phyloP scores from a whole-genome alignment of 2,329 filamentous ascomycete genomes.

The Venturia aucupariae region DNA sequence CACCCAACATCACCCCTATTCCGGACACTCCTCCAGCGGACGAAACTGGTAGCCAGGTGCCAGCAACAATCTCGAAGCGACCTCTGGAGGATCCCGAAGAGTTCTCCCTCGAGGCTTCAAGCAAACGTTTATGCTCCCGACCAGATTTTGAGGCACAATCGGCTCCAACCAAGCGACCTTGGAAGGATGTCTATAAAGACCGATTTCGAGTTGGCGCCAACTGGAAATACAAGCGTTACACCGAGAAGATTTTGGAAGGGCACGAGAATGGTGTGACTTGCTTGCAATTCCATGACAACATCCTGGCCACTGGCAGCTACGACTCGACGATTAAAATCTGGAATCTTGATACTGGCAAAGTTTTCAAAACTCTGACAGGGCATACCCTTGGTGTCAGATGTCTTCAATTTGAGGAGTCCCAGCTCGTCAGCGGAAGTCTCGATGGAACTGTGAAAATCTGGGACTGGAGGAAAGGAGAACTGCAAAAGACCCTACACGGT shows the following conservation, averaged over 20 bases:
- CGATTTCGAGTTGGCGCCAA: conserved; percentile 93
- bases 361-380: conserved; percentile 73
- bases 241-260: conserved; percentile 73
- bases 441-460: conserved; percentile 86
- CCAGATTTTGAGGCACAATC: neutral
- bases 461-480: conserved; percentile 91
- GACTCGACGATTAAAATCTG: conserved; percentile 93
- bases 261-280: conserved; percentile 83
- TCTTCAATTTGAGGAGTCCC: conserved; percentile 85
- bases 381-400: conserved; percentile 78
- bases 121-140: neutral
- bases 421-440: conserved; percentile 81
- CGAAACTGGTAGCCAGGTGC: neutral
- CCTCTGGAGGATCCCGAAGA: conserved; percentile 19
- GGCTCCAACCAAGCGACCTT: conserved; percentile 49
- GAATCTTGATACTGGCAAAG: conserved; percentile 82
- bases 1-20: conserved; percentile 41
- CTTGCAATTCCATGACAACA: conserved; percentile 74
- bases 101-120: conserved; percentile 33
- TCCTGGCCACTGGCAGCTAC: conserved; percentile 89
- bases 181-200: conserved; percentile 97
- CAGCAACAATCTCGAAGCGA: neutral
- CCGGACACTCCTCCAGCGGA: conserved; percentile 24
- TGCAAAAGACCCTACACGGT: conserved; percentile 68
- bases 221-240: conserved; percentile 91